phyloP scores from a whole-genome alignment of 306 rosid species.

The Prunus salicina region DNA sequence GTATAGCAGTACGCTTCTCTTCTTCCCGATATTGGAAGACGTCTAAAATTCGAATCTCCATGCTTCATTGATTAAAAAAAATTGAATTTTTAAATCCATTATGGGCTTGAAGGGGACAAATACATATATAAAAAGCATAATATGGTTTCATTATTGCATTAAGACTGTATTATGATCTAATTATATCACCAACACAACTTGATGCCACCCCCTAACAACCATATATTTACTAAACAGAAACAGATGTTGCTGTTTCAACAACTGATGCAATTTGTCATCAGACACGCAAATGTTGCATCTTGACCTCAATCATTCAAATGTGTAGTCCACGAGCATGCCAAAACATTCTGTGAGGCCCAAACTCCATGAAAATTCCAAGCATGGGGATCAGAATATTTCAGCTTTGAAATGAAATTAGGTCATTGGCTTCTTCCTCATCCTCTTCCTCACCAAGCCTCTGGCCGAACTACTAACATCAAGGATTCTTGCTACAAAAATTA shows the following conservation, averaged over 20 bases:
- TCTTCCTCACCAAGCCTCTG: not conserved
- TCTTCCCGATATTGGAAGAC: no score
- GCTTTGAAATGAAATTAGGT: not conserved
- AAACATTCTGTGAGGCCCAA: not conserved
- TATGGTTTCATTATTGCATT: not conserved
- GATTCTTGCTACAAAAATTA: constrained; percentile 8
- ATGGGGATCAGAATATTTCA: not conserved
- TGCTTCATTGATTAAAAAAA: no score
- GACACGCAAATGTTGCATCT: not conserved
- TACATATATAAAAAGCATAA: not conserved
- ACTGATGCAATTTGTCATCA: constrained; percentile 15
- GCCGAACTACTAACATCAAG: constrained; percentile 13
- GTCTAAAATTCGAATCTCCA: no score
- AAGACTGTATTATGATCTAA: not conserved
- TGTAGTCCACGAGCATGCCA: not conserved
- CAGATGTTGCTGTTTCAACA: constrained; percentile 15
- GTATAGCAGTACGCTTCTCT: no score
- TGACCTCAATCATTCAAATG: not conserved
- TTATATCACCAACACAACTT: constrained; percentile 6
- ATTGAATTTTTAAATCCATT: no score
- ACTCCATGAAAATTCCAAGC: not conserved
- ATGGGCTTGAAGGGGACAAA: not conserved
- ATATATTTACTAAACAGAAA: not conserved
- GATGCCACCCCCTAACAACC: constrained; percentile 17
- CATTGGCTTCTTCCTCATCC: constrained; percentile 9